Evolutionary conservation across 192 early-diverging fungal genomes (phyloP), one percentile per base, ranked within the genome.

Genomic region (Umbelopsis sp.): DNA sequence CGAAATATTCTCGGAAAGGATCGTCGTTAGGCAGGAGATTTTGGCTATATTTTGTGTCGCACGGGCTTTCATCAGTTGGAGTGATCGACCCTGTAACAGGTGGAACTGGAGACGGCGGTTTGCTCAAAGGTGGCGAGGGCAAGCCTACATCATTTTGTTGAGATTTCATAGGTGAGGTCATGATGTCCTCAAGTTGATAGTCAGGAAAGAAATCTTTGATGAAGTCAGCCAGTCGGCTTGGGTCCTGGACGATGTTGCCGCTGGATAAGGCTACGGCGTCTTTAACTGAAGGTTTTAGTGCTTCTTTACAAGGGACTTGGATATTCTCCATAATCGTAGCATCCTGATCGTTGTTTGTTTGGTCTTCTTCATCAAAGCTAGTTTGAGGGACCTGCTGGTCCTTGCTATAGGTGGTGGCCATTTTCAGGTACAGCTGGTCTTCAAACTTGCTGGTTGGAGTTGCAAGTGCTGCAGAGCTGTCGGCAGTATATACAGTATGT

Each of bases 151-250:
- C 31, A 4, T 29, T 36, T 32, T 32, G 26, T 17, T 59, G 54
- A 2, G 26, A 17, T 62, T 62, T 62, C 26, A 20, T 2, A 0
- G 32, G 56, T 20, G 56, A 36, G 31, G 2, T 62, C 26, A 62
- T 29, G 16, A 62, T n/a, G 17, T 62, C 56, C 12, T 62, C 56
- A 11, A 62, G 26, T 32, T 62, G 26, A 32, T 62, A 62, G 29
- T 62, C 56, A 20, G 56, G 56, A 62, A 62, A 62, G 31, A 62
- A 62, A n/a, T 62, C 56, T 34, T 62, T 62, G 31, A 62, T 34
- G 29, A 62, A 62, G 31, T 36, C 26, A 20, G 31, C 56, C 31
- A 62, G 56, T 20, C 26, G 56, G 20, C 25, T 36, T 2, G 56
- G 56, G 14, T 62, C 56, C 20, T 62, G 3, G 31, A 2, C 20